Conservation (phyloP, 2,329 filamentous ascomycete species). For the Colletotrichum viniferum region DNA sequence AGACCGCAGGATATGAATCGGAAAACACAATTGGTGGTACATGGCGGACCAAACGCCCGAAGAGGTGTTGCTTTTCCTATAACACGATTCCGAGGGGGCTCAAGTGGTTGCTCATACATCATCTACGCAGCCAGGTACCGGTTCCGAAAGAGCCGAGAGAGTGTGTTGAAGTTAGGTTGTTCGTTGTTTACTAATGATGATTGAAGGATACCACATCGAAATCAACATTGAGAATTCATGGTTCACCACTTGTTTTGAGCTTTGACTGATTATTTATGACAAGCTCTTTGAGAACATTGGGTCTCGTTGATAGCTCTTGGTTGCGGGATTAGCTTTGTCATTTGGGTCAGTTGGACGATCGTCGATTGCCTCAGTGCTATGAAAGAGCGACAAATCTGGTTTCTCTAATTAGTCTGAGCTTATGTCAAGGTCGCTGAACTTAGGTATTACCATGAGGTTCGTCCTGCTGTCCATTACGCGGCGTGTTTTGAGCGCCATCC, state of each 20-base stretch:
- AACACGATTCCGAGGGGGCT: neutral
- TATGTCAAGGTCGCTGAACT: neutral
- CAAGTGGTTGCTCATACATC: conserved; percentile 2
- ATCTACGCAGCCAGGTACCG: neutral
- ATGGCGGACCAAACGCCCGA: neutral
- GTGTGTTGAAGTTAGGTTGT: neutral
- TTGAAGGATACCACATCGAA: neutral
- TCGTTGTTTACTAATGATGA: neutral
- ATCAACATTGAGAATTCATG: neutral
- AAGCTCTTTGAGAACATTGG: neutral
- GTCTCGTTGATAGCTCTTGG: neutral
- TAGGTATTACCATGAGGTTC: rapidly evolving
- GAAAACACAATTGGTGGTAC: neutral
- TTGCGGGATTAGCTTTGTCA: neutral
- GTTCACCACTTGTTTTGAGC: neutral
- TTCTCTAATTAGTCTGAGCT: too few species aligned
- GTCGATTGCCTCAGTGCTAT: too few species aligned
- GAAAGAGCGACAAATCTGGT: too few species aligned
- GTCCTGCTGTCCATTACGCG: rapidly evolving
- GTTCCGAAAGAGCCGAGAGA: neutral
- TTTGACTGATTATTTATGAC: neutral
- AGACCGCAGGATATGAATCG: neutral
- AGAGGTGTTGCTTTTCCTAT: neutral
- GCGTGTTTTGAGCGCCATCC: neutral
- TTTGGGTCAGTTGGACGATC: neutral